Percentiles rank a stretch among this genome's conserved stretches.
Conservation (phyloP, 495 filamentous ascomycete species). For the Daldinia grandis region DNA sequence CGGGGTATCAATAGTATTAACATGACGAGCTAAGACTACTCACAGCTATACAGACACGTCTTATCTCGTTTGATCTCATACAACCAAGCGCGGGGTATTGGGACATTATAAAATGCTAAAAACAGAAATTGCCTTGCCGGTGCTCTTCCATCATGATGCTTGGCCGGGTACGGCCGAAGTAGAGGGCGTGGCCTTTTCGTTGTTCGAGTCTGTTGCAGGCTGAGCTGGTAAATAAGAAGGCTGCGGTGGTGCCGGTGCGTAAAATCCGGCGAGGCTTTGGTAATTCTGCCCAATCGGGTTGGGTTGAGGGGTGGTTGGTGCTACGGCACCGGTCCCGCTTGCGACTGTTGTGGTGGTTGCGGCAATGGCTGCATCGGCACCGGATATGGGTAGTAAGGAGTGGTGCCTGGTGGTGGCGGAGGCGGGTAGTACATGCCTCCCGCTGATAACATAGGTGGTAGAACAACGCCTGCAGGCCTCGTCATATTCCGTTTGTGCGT, state of each 20-base stretch:
- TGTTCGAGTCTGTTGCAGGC: slow-evolving; percentile 2
- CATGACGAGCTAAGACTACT: slow-evolving; percentile 15
- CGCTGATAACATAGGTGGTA: slow-evolving; percentile 13
- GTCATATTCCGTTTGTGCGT: slow-evolving; percentile 44
- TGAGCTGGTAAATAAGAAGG: neutral
- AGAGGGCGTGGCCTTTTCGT: slow-evolving; percentile 21
- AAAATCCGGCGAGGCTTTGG: slow-evolving; percentile 40
- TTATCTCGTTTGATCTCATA: slow-evolving; percentile 15
- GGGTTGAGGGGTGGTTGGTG: neutral
- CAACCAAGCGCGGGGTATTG: slow-evolving; percentile 7
- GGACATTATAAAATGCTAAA: slow-evolving; percentile 21
- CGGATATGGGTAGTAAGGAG: slow-evolving; percentile 42
- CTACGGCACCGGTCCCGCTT: neutral
- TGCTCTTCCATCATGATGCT: slow-evolving; percentile 8
- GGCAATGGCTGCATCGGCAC: slow-evolving; percentile 24
- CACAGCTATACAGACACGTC: slow-evolving; percentile 8
- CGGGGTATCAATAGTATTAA: slow-evolving; percentile 34
- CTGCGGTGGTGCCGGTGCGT: slow-evolving; percentile 20
- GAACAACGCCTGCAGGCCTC: slow-evolving; percentile 29
- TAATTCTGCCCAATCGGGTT: slow-evolving; percentile 20
- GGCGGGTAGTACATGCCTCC: slow-evolving; percentile 34
- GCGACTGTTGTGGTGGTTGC: neutral
- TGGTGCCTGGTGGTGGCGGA: slow-evolving; percentile 9
- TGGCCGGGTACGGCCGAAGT: slow-evolving; percentile 21
- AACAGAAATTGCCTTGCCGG: slow-evolving; percentile 11